Base-by-base conservation (phyloP, 2,329 filamentous ascomycete species). In the Ascochyta viciae-villosae region DNA sequence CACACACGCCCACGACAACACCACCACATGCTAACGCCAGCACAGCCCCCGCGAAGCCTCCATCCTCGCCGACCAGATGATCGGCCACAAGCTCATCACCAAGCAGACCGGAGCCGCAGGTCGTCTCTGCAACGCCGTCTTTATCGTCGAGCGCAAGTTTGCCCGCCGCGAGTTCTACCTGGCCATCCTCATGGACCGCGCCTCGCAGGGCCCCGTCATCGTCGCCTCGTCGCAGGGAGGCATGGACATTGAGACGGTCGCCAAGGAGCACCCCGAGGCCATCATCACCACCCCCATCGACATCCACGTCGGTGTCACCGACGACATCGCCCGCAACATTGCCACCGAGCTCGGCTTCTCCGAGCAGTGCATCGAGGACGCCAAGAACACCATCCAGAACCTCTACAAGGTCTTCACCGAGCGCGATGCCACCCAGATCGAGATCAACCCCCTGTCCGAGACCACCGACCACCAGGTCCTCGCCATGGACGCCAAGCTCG, bases 81-180 rank as follows among this genome's bases (percentile, higher is more conserved):
- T 99, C 80, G 95, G 95, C 76, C 94, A 99, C 84, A 97, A 97
- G 82, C 92, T 99, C 80, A 87, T 99, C 81, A 99, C 95, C 80
- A 99, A 99, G 88, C 95, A 99, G 85, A 99, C 95, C 57, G 95
- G 95, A 78, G 91, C 94, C 70, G 86, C 81, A 70, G 95, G 95
- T 76, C 92, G 95, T 78, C 87, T 96, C 77, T 99, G 95, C 87
- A 98, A 91, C 81, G 87, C 93, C 63, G 95, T 99, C 77, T 98
- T 96, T 85, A 98, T 99, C 77, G 96, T 94, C 82, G 95, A 99
- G 86, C 93, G 95, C 86, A 99, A 99, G 85, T 99, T 97, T 76
- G 95, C 95, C 71, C 92, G 95, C 68, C 90, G 95, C 76, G 95
- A 99, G 82, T 99, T 99, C 84, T 99, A 99, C 85, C 89, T 99